Evolutionary conservation across 495 filamentous ascomycete species (phyloP).

Genomic region (Thermothielavioides terrestris): DNA sequence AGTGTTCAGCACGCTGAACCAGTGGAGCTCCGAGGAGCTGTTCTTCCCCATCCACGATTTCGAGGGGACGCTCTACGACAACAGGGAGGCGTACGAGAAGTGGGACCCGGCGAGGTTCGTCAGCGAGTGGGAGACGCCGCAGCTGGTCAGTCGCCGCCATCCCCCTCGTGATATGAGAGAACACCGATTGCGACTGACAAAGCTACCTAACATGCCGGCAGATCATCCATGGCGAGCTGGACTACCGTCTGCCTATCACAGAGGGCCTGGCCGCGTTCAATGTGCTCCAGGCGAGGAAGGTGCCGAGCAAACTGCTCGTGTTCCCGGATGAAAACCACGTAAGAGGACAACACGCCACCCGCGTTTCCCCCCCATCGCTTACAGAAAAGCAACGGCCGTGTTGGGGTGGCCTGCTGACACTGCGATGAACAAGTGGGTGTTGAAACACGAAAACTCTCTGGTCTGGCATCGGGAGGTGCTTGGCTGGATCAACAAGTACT

Average conservation of each 20-base stretch:
- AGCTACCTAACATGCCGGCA: too few relatives aligned
- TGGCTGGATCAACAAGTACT: conserved; percentile 80
- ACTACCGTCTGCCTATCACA: conserved; percentile 76
- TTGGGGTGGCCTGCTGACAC: neutral
- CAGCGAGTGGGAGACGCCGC: conserved; percentile 70
- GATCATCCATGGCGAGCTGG: conserved; percentile 85
- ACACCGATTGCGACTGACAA: too few relatives aligned
- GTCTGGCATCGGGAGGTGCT: conserved; percentile 87
- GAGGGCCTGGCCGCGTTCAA: conserved; percentile 88
- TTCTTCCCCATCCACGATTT: conserved; percentile 86
- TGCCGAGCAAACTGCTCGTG: conserved; percentile 65
- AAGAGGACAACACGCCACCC: conserved; percentile 20
- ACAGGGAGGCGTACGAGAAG: conserved; percentile 60
- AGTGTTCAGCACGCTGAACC: conserved; percentile 68
- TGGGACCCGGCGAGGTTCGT: conserved; percentile 73
- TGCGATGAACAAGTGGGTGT: conserved; percentile 57
- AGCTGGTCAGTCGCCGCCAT: conserved; percentile 39
- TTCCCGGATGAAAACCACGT: conserved; percentile 75
- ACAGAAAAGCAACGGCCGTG: neutral
- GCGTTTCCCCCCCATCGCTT: neutral
- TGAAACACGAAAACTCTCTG: conserved; percentile 84
- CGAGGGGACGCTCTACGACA: conserved; percentile 65
- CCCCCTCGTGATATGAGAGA: too few relatives aligned
- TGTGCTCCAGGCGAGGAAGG: conserved; percentile 63
- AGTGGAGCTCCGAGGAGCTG: conserved; percentile 73